Evolutionary conservation across 139 green algal species (phyloP).

Genomic region (Haematococcus lacustris): DNA sequence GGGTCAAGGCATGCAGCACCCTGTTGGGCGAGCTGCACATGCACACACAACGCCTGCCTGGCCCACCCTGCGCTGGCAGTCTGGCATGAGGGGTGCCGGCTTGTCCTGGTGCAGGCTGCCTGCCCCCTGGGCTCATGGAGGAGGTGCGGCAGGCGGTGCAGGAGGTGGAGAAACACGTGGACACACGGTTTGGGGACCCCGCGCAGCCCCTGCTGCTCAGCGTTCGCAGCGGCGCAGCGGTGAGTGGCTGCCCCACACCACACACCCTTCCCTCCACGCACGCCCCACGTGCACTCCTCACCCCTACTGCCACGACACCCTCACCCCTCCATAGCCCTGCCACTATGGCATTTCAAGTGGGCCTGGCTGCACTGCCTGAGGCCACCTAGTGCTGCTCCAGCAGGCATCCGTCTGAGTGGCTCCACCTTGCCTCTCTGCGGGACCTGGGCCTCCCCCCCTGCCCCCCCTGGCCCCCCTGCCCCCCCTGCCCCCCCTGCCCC

Average conservation of each 20-base stretch:
- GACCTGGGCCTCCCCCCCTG: too few species aligned
- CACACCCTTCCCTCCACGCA: background rate
- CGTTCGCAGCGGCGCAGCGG: slow-evolving; percentile 74
- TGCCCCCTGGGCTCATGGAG: slow-evolving; percentile 21
- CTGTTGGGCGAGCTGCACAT: too few species aligned
- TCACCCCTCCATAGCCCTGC: slow-evolving; percentile 41
- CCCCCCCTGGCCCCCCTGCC: too few species aligned
- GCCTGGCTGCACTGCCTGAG: background rate
- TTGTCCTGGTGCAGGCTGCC: slow-evolving; percentile 9
- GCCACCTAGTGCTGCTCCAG: too few species aligned
- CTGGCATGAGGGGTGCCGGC: too few species aligned
- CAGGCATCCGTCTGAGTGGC: background rate
- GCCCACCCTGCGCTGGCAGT: too few species aligned
- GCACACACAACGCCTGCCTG: too few species aligned
- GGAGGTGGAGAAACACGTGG: slow-evolving; percentile 55
- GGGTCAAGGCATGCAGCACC: too few species aligned
- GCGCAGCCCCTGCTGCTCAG: slow-evolving; percentile 72
- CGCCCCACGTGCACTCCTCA: background rate
- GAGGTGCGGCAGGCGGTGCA: slow-evolving; percentile 53
- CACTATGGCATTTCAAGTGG: slow-evolving; percentile 22
- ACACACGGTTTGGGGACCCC: slow-evolving; percentile 57
- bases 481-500: too few species aligned
- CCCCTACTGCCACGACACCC: slow-evolving; percentile 5
- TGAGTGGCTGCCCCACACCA: slow-evolving; percentile 16
- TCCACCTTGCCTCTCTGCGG: too few species aligned